Conservation (phyloP, 495 filamentous ascomycete genomes). For the Bryoglossum gracile region DNA sequence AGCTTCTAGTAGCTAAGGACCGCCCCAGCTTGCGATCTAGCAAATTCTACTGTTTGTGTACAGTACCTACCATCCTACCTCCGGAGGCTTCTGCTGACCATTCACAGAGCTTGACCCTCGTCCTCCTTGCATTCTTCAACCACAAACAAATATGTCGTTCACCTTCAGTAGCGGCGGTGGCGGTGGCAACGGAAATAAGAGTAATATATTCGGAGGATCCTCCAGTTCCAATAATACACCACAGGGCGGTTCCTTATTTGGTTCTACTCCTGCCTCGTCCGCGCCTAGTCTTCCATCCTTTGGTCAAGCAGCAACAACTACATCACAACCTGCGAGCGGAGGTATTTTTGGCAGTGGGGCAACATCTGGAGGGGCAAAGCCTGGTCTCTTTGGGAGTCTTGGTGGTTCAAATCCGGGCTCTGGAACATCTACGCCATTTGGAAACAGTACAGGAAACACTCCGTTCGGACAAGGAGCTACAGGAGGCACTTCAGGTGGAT, state of each 20-base stretch:
- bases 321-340: conserved; percentile 10
- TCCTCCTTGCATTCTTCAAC: background rate
- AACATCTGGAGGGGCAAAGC: conserved; percentile 25
- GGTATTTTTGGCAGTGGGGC: conserved; percentile 29
- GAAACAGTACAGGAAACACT: conserved; percentile 17
- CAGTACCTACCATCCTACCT: background rate
- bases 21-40: background rate
- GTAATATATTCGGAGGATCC: conserved; percentile 26
- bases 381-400: no score
- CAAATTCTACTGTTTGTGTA: background rate
- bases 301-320: conserved; percentile 14
- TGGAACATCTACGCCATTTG: conserved; percentile 19
- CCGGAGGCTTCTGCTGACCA: no score
- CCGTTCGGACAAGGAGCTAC: no score
- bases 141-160: background rate
- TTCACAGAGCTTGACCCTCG: no score
- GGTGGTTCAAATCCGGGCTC: no score
- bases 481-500: no score
- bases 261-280: conserved; percentile 22
- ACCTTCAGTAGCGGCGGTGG: conserved; percentile 21
- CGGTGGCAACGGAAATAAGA: conserved; percentile 27
- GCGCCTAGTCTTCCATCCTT: no score
- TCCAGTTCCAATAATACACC: conserved; percentile 26
- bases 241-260: conserved; percentile 41
- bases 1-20: conserved; percentile 2